Evolutionary conservation across 345 rosid species (phyloP).

Genomic region (Bretschneidera sinensis): DNA sequence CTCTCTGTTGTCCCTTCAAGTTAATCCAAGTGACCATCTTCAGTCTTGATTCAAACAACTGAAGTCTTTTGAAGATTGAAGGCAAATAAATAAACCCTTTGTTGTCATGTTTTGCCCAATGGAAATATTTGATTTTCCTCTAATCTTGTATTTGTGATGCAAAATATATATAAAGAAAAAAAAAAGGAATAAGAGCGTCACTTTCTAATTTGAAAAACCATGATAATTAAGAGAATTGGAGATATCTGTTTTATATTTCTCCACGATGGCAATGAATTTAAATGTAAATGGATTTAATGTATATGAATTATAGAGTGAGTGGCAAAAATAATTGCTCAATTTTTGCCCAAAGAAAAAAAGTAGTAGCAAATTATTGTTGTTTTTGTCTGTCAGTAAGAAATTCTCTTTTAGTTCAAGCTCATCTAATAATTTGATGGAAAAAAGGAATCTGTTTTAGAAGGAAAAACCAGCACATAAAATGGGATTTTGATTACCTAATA

Average conservation of each 20-base stretch:
- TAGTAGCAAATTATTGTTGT: too few species aligned
- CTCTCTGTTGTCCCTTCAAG: constrained; percentile 62
- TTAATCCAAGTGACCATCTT: constrained; percentile 10
- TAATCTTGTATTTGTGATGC: constrained; percentile 2
- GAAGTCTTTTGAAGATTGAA: constrained; percentile 9
- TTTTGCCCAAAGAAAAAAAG: too few species aligned
- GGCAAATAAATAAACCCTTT: constrained; percentile 15
- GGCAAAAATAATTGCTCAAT: too few species aligned
- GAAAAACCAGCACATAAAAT: too few species aligned
- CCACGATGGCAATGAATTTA: too few species aligned
- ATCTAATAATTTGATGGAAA: too few species aligned
- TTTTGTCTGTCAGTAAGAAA: too few species aligned
- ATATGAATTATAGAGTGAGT: too few species aligned
- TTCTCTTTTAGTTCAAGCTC: too few species aligned
- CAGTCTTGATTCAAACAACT: constrained; percentile 7
- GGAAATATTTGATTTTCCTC: not conserved
- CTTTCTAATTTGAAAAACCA: constrained; percentile 11
- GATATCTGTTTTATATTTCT: constrained; percentile 6
- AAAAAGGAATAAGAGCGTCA: constrained; percentile 16
- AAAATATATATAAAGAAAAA: constrained; percentile 16
- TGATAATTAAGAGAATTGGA: not conserved
- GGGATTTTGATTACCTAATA: too few species aligned
- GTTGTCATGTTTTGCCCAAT: constrained; percentile 14
- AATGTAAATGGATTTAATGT: too few species aligned
- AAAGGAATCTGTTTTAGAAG: too few species aligned